Evolutionary conservation across 495 filamentous ascomycete genomes (phyloP).

Genomic region (Penicillium riverlandense): DNA sequence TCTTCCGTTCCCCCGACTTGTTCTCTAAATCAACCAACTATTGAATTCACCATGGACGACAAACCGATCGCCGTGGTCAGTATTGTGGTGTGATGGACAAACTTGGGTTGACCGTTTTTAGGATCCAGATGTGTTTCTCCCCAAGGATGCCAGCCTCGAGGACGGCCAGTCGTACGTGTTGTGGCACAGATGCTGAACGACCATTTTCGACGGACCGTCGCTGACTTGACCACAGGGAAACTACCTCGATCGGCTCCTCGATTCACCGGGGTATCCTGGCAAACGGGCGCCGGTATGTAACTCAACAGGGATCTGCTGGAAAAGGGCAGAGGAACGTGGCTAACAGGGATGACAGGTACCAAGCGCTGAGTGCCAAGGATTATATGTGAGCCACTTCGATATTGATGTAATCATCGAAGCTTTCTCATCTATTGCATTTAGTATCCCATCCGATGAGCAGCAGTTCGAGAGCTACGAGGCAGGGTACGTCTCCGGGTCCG

Average conservation of each 20-base stretch:
- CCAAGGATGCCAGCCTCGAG: not conserved
- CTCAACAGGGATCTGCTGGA: too few relatives aligned
- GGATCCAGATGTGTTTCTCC: not conserved
- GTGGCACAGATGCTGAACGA: not conserved
- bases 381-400: not conserved
- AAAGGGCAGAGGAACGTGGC: not conserved
- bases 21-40: too few relatives aligned
- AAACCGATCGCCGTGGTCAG: not conserved
- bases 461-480: conserved; percentile 9
- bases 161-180: conserved; percentile 8
- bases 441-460: conserved; percentile 6
- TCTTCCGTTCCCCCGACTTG: too few relatives aligned
- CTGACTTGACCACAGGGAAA: conserved; percentile 3
- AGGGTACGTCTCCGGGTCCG: not conserved
- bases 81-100: not conserved
- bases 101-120: not conserved
- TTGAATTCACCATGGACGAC: not conserved
- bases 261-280: conserved; percentile 4
- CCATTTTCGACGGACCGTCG: not conserved
- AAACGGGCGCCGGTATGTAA: not conserved
- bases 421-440: not conserved
- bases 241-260: conserved; percentile 9
- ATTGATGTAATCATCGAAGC: too few relatives aligned
- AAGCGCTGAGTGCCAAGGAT: not conserved
- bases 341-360: not conserved